Conservation (phyloP, 768 basidiomycete genomes). For the Mycena sanguinolenta region DNA sequence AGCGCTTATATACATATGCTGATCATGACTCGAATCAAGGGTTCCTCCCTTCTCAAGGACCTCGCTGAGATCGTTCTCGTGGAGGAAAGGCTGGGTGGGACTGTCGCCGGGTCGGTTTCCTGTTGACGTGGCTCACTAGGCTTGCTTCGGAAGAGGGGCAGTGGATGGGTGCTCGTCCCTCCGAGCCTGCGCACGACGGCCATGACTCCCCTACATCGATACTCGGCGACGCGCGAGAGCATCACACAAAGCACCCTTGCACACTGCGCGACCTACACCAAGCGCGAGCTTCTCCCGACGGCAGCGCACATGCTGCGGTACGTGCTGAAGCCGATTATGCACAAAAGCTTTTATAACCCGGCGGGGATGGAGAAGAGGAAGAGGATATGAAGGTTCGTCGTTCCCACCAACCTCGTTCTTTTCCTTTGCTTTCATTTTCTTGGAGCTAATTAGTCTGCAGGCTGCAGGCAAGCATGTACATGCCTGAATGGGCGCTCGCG, state of each 20-base stretch:
- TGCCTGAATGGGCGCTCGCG: conserved; percentile 75
- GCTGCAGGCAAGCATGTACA: conserved; percentile 71
- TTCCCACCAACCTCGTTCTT: too few species aligned
- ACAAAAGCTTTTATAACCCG: conserved; percentile 86
- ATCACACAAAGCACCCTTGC: conserved; percentile 65
- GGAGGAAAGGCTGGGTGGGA: conserved; percentile 82
- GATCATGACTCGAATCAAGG: too few species aligned
- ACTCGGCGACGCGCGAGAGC: too few species aligned
- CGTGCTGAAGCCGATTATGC: conserved; percentile 76
- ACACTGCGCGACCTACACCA: conserved; percentile 89
- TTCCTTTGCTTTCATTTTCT: too few species aligned
- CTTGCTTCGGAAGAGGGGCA: conserved; percentile 81
- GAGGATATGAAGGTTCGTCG: conserved; percentile 86
- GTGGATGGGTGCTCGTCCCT: background rate
- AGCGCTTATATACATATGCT: too few species aligned
- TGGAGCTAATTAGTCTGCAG: too few species aligned
- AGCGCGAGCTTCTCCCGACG: conserved; percentile 81
- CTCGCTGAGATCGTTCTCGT: conserved; percentile 88
- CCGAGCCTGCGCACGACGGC: too few species aligned
- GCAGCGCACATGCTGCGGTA: conserved; percentile 93
- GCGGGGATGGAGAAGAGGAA: conserved; percentile 91
- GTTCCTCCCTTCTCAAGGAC: conserved; percentile 66
- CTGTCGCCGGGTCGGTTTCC: conserved; percentile 84
- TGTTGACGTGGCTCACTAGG: conserved; percentile 90
- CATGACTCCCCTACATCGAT: too few species aligned